Evolutionary conservation across 768 basidiomycete species (phyloP), one percentile per base, ranked within the genome.

Genomic region (Arthromyces matolae): DNA sequence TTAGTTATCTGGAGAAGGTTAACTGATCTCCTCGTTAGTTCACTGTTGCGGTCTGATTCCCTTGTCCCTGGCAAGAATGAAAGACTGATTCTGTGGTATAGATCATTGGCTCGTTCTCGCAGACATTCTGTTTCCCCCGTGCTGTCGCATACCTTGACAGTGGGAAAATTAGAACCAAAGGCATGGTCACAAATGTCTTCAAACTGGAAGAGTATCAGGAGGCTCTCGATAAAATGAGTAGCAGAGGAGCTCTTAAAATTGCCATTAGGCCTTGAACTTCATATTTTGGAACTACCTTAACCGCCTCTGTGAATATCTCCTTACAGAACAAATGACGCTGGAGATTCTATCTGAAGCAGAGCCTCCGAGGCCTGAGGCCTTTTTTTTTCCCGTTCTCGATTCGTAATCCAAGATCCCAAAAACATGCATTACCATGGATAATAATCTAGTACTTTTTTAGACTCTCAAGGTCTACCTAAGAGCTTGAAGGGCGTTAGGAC

Each of bases 101-200:
- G 86, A 92, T 93, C 56, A 89, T 93, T 50, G 90, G 91, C 10
- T 93, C 91, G 1, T 93, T 93, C 72, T 86, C 91, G 8, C 92
- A 93, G 55, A 84, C 84, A 1, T 84, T 73, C 68, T 93, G 91
- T 66, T 93, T 95, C 84, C 89, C 91, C 35, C 83, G 92, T 5
- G 90, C 92, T 2, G 81, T 95, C 28, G 87, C 83, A 10, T 93
- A 93, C 64, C 80, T 95, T 16, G 92, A 95, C 58, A 80, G 81
- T 53, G 88, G 89, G 6, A 93, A 91, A 69, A 73, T 93, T 58
- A 85, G 74, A 45, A 79, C 86, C 19, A 83, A 85, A 63, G 88
- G 86, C n/a, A 87, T 91, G 68, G 69, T 71, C 19, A 75, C 83
- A 6, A 79, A 87, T 57, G 61, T 80, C 12, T 88, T 78, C 67